These are phyloP conservation scores for Fonsecaea multimorphosa DNA, from an alignment of 2,329 filamentous ascomycete species.

Conservation along the genomic window DNA sequence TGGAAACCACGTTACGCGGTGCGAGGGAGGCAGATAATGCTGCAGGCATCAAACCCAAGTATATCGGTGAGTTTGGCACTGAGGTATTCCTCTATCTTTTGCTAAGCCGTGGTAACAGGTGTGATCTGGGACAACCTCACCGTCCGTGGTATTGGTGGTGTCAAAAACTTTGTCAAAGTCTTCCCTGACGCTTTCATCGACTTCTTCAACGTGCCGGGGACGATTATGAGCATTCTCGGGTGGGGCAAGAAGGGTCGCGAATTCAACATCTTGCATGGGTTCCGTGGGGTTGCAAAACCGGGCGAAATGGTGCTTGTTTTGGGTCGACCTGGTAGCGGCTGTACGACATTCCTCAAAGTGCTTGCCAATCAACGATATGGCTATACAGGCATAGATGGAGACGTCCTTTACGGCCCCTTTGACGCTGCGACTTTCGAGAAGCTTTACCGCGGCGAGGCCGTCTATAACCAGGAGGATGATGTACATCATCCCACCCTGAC, in stretches of 20 bases:
- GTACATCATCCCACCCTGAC: slow-evolving; percentile 84
- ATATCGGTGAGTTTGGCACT: slow-evolving; percentile 60
- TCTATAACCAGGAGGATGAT: slow-evolving; percentile 88
- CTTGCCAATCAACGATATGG: slow-evolving; percentile 71
- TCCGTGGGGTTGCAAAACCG: slow-evolving; percentile 70
- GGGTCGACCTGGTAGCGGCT: slow-evolving; percentile 75
- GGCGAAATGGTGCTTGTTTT: slow-evolving; percentile 90
- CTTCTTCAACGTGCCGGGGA: slow-evolving; percentile 76
- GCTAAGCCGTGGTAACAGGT: neutral
- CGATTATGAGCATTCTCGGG: slow-evolving; percentile 68
- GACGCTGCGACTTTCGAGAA: slow-evolving; percentile 71
- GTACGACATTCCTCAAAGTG: slow-evolving; percentile 71
- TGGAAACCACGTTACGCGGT: slow-evolving; percentile 75
- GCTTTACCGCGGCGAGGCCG: slow-evolving; percentile 77
- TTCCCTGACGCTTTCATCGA: slow-evolving; percentile 78
- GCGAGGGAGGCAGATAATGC: slow-evolving; percentile 73
- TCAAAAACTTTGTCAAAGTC: slow-evolving; percentile 73
- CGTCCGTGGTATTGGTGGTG: slow-evolving; percentile 75
- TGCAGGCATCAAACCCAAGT: slow-evolving; percentile 80
- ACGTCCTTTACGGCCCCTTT: slow-evolving; percentile 79
- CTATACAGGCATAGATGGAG: slow-evolving; percentile 68
- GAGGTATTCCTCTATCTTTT: neutral
- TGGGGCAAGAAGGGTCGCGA: slow-evolving; percentile 71
- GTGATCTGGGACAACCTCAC: slow-evolving; percentile 80
- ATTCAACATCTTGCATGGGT: slow-evolving; percentile 74